Evolutionary conservation across 2,329 filamentous ascomycete genomes (phyloP).

Genomic region (Pyrenochaeta sp.): DNA sequence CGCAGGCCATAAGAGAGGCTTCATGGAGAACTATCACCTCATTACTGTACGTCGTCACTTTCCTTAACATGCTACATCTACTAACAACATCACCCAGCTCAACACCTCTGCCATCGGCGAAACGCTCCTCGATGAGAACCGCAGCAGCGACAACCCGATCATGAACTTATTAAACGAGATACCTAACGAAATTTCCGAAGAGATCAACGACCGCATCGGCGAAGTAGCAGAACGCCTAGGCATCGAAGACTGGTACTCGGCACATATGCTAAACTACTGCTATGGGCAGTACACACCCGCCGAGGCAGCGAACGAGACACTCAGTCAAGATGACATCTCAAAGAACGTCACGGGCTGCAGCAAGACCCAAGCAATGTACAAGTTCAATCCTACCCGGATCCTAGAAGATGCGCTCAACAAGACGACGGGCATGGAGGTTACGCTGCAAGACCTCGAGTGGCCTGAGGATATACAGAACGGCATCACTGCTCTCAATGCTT

Average conservation of each 20-base stretch:
- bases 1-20: conserved; percentile 64
- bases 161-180: conserved; percentile 46
- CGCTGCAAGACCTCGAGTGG: conserved; percentile 64
- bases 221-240: conserved; percentile 60
- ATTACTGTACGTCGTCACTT: conserved; percentile 57
- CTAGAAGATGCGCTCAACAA: conserved; percentile 60
- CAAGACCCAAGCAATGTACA: conserved; percentile 61
- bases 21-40: conserved; percentile 66
- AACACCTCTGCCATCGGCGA: conserved; percentile 66
- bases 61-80: background rate
- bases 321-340: conserved; percentile 51
- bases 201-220: conserved; percentile 52
- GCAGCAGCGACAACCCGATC: conserved; percentile 33
- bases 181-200: conserved; percentile 40
- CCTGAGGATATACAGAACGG: conserved; percentile 64
- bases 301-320: conserved; percentile 54
- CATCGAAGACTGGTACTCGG: conserved; percentile 68
- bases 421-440: conserved; percentile 52
- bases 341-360: conserved; percentile 66
- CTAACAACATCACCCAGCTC: conserved; percentile 49
- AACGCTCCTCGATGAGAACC: conserved; percentile 41
- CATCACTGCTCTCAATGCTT: conserved; percentile 59
- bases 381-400: conserved; percentile 63
- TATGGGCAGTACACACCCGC: conserved; percentile 57
- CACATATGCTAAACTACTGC: conserved; percentile 69